These are phyloP conservation scores for Meyerozyma athensensis DNA, from an alignment of 1,139 yeast species.

Conservation along the genomic window DNA sequence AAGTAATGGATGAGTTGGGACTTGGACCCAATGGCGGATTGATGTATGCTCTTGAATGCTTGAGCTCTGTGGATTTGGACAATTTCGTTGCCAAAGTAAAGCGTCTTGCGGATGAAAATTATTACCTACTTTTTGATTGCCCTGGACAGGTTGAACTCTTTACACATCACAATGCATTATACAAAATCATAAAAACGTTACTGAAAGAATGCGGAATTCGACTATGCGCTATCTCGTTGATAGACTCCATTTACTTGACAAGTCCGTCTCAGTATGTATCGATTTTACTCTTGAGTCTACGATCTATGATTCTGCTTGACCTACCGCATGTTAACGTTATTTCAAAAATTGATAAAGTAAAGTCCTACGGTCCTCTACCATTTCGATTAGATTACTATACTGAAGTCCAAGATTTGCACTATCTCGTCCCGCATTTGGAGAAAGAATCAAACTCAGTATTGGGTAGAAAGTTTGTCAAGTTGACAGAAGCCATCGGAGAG, in stretches of 20 bases:
- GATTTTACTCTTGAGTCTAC: conserved; percentile 67
- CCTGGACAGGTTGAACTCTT: conserved; percentile 50
- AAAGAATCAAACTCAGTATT: conserved; percentile 61
- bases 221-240: conserved; percentile 79
- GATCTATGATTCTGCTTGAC: conserved; percentile 51
- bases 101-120: conserved; percentile 51
- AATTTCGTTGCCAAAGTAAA: conserved; percentile 56
- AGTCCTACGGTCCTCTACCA: conserved; percentile 55
- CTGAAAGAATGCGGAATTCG: conserved; percentile 56
- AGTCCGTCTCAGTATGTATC: conserved; percentile 92
- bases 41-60: conserved; percentile 79
- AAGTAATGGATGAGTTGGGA: conserved; percentile 77
- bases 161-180: conserved; percentile 41
- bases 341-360: conserved; percentile 80
- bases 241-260: conserved; percentile 81
- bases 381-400: conserved; percentile 83
- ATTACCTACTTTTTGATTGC: conserved; percentile 85
- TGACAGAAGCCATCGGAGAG: conserved; percentile 79
- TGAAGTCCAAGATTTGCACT: conserved; percentile 79
- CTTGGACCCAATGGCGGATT: conserved; percentile 95
- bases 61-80: conserved; percentile 43
- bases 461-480: conserved; percentile 58
- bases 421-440: conserved; percentile 64
- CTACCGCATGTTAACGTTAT: conserved; percentile 50
- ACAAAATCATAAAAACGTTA: conserved; percentile 31